Evolutionary conservation across 2,329 filamentous ascomycete genomes (phyloP).

Genomic region (Ophioceras dolichostomum): DNA sequence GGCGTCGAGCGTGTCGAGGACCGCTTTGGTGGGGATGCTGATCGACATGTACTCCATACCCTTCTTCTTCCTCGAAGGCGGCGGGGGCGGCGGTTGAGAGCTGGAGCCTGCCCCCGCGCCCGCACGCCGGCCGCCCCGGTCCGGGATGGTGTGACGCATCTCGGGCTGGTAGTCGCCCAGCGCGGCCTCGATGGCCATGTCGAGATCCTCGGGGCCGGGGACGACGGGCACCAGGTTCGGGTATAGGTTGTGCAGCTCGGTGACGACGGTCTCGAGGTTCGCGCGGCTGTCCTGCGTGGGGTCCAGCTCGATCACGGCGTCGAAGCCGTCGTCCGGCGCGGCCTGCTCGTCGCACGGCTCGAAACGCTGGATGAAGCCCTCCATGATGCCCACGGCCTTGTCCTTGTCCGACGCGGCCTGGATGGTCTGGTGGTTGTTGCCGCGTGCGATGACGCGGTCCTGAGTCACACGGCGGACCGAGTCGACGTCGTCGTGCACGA

Average conservation of each 20-base stretch:
- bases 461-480: constrained; percentile 64
- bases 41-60: constrained; percentile 45
- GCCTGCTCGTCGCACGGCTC: constrained; percentile 57
- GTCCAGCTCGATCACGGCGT: constrained; percentile 75
- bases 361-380: constrained; percentile 80
- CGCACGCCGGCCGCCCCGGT: constrained; percentile 22
- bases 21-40: constrained; percentile 26
- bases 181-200: constrained; percentile 65
- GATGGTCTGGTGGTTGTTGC: constrained; percentile 97
- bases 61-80: constrained; percentile 28
- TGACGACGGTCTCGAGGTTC: constrained; percentile 74
- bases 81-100: constrained; percentile 22
- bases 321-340: constrained; percentile 71
- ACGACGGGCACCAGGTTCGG: constrained; percentile 62
- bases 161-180: constrained; percentile 67
- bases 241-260: constrained; percentile 59
- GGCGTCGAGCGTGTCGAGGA: constrained; percentile 49
- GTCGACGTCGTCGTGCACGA: constrained; percentile 67
- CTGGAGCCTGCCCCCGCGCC: too few relatives aligned
- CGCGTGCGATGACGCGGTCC: constrained; percentile 67
- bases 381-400: constrained; percentile 86
- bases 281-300: constrained; percentile 63
- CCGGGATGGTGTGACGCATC: constrained; percentile 62
- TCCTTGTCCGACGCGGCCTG: constrained; percentile 62
- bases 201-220: constrained; percentile 62